Conservation (phyloP, 805 yeast genomes). For the Maudiozyma bulderi region DNA sequence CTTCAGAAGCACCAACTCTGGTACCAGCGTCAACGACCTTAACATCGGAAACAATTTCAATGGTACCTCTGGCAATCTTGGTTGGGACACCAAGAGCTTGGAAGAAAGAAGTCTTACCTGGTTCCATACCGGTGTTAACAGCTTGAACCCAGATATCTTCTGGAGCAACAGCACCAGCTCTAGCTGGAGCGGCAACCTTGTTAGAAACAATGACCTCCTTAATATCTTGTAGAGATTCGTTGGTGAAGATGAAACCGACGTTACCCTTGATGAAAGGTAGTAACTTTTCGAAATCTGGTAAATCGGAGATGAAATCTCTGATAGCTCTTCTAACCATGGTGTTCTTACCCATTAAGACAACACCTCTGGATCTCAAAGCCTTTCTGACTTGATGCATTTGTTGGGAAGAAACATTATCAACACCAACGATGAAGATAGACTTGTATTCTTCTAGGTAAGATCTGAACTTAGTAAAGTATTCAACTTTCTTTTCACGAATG, state of each 20-base stretch:
- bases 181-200: constrained; percentile 99
- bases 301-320: constrained; percentile 87
- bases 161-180: constrained; percentile 99
- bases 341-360: constrained; percentile 99
- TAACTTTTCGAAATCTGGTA: constrained; percentile 92
- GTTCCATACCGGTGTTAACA: constrained; percentile 99
- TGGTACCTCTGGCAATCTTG: constrained; percentile 99
- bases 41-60: constrained; percentile 96
- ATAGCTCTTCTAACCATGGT: constrained; percentile 99
- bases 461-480: constrained; percentile 93
- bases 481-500: constrained; percentile 92
- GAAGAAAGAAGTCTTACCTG: constrained; percentile 99
- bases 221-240: constrained; percentile 82
- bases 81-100: constrained; percentile 99
- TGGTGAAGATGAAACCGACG: constrained; percentile 99
- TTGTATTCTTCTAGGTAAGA: constrained; percentile 92
- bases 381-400: constrained; percentile 99
- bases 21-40: constrained; percentile 80
- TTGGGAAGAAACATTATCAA: constrained; percentile 99
- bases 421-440: constrained; percentile 98
- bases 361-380: constrained; percentile 89
- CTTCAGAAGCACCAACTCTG: constrained; percentile 99
- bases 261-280: constrained; percentile 95
- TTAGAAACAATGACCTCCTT: constrained; percentile 81
- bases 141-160: constrained; percentile 96